These are phyloP conservation scores for Tuber indicum DNA, from an alignment of 495 filamentous ascomycete species.

Conservation along the genomic window DNA sequence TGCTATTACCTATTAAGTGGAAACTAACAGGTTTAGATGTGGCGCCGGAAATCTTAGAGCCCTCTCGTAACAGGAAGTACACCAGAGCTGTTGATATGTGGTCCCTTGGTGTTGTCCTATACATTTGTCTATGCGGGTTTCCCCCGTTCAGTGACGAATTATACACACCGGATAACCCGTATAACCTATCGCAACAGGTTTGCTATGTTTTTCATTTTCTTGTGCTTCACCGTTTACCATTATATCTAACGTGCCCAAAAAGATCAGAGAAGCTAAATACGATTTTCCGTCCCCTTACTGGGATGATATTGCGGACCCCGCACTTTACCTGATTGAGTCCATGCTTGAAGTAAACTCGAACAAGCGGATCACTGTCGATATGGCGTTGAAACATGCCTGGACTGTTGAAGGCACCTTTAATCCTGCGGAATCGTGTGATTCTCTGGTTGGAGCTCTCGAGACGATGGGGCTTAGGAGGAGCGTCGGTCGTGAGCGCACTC, in stretches of 20 bases:
- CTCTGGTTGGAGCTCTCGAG: conserved; percentile 72
- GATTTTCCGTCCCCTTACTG: conserved; percentile 98
- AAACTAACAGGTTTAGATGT: conserved; percentile 58
- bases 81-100: conserved; percentile 94
- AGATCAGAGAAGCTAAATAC: conserved; percentile 82
- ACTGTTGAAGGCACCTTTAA: conserved; percentile 53
- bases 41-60: conserved; percentile 87
- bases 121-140: conserved; percentile 97
- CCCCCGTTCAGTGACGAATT: conserved; percentile 96
- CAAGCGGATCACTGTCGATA: conserved; percentile 75
- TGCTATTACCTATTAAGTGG: conserved; percentile 1
- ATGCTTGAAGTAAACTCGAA: conserved; percentile 88
- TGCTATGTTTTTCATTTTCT: neutral
- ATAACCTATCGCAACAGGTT: conserved; percentile 65
- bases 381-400: conserved; percentile 92
- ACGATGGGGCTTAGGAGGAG: conserved; percentile 82
- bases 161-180: conserved; percentile 67
- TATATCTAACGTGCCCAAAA: conserved; percentile 25
- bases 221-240: neutral
- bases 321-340: conserved; percentile 84
- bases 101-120: conserved; percentile 96
- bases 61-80: conserved; percentile 71
- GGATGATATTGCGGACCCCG: conserved; percentile 85
- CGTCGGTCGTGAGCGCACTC: conserved; percentile 69
- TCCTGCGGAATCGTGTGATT: conserved; percentile 82